Percentiles rank a stretch among this genome's conserved stretches.
Conservation (phyloP, 768 basidiomycete genomes). For the Postia placenta region DNA sequence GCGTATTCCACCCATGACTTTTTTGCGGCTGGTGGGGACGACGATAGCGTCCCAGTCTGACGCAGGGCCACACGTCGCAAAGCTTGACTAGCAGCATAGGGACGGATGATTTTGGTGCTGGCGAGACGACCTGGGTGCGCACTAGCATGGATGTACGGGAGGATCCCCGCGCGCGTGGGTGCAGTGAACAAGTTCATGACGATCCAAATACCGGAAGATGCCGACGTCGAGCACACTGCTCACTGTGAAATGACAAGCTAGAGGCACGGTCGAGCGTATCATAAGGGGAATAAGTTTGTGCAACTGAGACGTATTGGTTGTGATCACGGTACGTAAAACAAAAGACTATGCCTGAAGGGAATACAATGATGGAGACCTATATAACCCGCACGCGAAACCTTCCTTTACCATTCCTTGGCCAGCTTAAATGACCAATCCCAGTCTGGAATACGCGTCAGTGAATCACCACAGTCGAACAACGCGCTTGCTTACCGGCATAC, state of each 20-base stretch:
- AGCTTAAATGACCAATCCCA: conserved; percentile 92
- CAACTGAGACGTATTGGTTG: not conserved
- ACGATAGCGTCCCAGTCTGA: conserved; percentile 9
- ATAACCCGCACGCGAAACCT: conserved; percentile 4
- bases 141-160: not conserved
- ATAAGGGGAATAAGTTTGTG: not conserved
- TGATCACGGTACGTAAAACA: conserved; percentile 8
- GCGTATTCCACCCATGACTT: conserved; percentile 63
- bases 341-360: conserved; percentile 20
- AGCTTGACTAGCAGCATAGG: not conserved
- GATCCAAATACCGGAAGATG: not conserved
- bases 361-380: conserved; percentile 23
- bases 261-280: too few relatives aligned
- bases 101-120: not conserved
- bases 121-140: not conserved
- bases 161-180: not conserved
- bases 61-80: conserved; percentile 1
- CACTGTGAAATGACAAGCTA: not conserved
- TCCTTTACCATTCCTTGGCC: conserved; percentile 78
- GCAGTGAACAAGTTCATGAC: conserved; percentile 1
- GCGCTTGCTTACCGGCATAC: conserved; percentile 70
- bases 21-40: conserved; percentile 14
- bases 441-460: conserved; percentile 36
- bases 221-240: not conserved
- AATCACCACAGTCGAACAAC: too few relatives aligned